A percentile compares a stretch with the other conserved stretches of the same genome.
These are phyloP conservation scores for Calonectria pauciramosa DNA, from an alignment of 2,329 filamentous ascomycete genomes.

Conservation along the genomic window DNA sequence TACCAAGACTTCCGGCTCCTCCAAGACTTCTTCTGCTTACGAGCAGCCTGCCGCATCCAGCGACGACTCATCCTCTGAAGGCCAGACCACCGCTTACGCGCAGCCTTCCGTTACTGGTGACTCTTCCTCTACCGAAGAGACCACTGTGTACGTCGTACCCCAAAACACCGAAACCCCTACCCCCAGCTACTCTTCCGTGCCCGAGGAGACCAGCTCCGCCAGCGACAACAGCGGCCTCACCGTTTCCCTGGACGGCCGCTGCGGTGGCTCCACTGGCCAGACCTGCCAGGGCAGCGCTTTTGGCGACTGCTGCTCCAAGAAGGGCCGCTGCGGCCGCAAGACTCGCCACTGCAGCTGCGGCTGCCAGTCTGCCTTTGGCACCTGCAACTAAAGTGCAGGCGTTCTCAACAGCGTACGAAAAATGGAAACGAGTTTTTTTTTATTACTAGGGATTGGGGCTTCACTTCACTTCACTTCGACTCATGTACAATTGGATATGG, in stretches of 20 bases:
- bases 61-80: conserved; percentile 11
- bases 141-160: neutral
- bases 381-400: conserved; percentile 44
- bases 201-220: conserved; percentile 35
- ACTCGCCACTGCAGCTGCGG: conserved; percentile 52
- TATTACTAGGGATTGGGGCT: neutral
- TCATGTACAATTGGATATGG: conserved; percentile 40
- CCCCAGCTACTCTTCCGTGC: conserved; percentile 19
- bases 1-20: conserved; percentile 17
- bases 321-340: conserved; percentile 55
- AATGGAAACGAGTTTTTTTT: neutral
- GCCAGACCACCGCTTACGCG: neutral
- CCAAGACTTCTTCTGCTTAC: conserved; percentile 12
- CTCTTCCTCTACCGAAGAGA: conserved; percentile 30
- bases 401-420: neutral
- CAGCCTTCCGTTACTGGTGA: conserved; percentile 18
- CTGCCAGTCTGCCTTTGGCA: conserved; percentile 54
- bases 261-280: conserved; percentile 55
- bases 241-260: conserved; percentile 56
- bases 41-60: conserved; percentile 20
- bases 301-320: conserved; percentile 59
- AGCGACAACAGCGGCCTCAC: conserved; percentile 36
- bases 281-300: conserved; percentile 58
- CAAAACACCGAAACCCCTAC: conserved; percentile 12
- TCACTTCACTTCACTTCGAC: conserved; percentile 37